Evolutionary conservation across 2,329 filamentous ascomycete genomes (phyloP), one percentile per base, ranked within the genome.

Genomic region (Fusarium drepaniforme): DNA sequence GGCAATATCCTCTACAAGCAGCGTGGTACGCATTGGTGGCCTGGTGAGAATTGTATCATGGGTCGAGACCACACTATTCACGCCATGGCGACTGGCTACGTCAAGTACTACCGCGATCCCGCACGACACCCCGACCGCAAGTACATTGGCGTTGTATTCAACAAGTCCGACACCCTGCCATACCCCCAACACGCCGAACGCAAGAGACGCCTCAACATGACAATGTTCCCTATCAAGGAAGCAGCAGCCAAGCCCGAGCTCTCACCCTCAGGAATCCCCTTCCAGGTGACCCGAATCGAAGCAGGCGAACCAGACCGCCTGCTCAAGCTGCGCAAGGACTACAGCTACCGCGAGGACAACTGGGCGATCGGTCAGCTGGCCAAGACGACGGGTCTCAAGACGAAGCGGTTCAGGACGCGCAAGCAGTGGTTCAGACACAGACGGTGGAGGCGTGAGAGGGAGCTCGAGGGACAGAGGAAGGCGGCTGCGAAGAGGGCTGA

Each of bases 1-100:
- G 97, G 97, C 65, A 98, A 98, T 87, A 99, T 99, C 84, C 94
- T 99, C 85, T 99, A 97, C 90, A 95, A 95, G 82, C 97, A 99
- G 85, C 93, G 96, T 80, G 97, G 97, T 79, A 97, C 97, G 5
- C 90, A 92, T 80, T 99, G 97, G 97, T 96, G 93, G 83, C 93
- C 97, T 1, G 97, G 97, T 80, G 97, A 98, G 83, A 98, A 99
- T 85, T 94, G 94, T 84, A 94, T 92, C 79, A 96, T 98, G 88
- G 97, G 97, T 61, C 93, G 97, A 71, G 96, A 99, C 84, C 97
- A 98, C 87, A 98, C 96, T 61, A 97, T 99, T 82, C 97, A 94
- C 84, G 92, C 97, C 64, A 92, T 92, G 70, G 90, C 93, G 66
- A 89, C 93, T 5, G 97, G 97, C 74, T 99, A 97, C 84, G 97